Base-by-base conservation (phyloP, 2,329 filamentous ascomycete species). In the Pestalotiopsis fici region DNA sequence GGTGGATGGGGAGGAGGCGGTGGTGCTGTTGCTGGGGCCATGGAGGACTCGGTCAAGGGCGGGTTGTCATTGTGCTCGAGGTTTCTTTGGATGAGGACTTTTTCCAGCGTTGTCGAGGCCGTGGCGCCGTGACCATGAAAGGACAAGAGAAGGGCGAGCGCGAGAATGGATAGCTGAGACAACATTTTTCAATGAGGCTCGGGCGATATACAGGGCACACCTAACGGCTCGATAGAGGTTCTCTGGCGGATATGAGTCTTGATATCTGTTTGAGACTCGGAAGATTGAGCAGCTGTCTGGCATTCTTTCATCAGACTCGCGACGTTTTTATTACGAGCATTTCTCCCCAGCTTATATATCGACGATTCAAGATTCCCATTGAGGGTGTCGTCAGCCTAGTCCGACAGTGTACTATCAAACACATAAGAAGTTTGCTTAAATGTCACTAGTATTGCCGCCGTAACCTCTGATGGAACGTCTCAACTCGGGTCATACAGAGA, bases 351-450 rank as follows among this genome's bases (percentile, higher is more conserved):
- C n/a, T 11, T 21, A 23, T n/a, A 18, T 23, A 9, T 23, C 43
- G 18, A 50, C n/a, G 43, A 50, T 21, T 4, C 2, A 9, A 50
- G 18, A 9, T 50, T 11, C n/a, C n/a, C 21, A 9, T 3, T 50
- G 43, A 50, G 43, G 43, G 43, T 13, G 59, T 62, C 59, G 59
- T 62, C 59, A 62, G 59, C 59, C 21, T n/a, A 15, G 59, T 50
- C 35, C n/a, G 37, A 62, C 59, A 25, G 25, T 62, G 59, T 62
- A 37, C 59, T 62, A 62, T 62, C 59, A 62, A 62, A 47, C 59
- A 47, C 4, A 4, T 15, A 3, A 18, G 21, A 62, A 39, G 59
- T 62, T 62, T 62, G 59, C 59, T 62, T 7, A 37, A 15, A 6
- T 31, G 13, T 23, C 27, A 12, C 11, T 25, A 12, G 21, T 11